Conservation (phyloP, 495 filamentous ascomycete species). For the Aspergillus bridgeri region DNA sequence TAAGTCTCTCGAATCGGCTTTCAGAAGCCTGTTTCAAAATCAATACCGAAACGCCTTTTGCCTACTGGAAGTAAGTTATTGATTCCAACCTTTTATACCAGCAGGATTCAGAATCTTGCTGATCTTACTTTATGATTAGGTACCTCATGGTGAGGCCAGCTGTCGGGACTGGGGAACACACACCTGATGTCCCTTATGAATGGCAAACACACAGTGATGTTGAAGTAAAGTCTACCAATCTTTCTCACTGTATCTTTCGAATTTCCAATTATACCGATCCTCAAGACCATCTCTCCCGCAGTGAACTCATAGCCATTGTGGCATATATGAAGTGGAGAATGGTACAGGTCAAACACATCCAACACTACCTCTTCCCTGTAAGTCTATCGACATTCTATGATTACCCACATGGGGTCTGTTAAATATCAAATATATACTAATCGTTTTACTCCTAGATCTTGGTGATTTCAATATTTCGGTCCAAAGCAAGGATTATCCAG, state of each 20-base stretch:
- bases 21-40: too few relatives aligned
- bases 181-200: not conserved
- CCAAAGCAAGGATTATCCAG: not conserved
- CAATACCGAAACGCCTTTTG: too few relatives aligned
- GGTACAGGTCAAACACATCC: not conserved
- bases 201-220: not conserved
- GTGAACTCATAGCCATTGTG: not conserved
- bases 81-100: too few relatives aligned
- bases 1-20: too few relatives aligned
- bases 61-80: too few relatives aligned
- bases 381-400: not conserved
- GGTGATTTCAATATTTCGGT: constrained; percentile 1
- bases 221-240: not conserved
- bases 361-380: constrained; percentile 6
- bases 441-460: not conserved
- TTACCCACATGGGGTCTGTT: not conserved
- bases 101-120: too few relatives aligned
- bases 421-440: not conserved
- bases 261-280: not conserved
- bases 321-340: not conserved
- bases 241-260: not conserved
- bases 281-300: not conserved
- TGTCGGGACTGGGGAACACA: too few relatives aligned
- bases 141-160: too few relatives aligned
- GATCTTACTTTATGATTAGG: too few relatives aligned